Evolutionary conservation across 2,329 filamentous ascomycete genomes (phyloP).

Genomic region (Stylonectria norvegica): DNA sequence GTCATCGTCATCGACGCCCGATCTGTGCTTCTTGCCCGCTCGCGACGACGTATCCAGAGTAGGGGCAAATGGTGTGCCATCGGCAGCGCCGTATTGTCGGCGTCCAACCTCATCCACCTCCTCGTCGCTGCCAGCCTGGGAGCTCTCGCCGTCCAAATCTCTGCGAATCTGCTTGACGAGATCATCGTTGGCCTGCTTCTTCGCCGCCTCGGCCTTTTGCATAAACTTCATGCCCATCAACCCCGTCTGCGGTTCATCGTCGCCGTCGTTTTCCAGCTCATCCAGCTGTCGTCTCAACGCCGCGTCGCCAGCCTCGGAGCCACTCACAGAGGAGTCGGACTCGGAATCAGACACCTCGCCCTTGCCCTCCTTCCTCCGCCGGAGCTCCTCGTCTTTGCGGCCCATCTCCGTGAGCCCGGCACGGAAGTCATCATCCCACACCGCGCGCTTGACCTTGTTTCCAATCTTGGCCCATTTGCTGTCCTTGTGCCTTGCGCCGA

Average conservation of each 20-base stretch:
- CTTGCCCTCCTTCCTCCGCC: slow-evolving; percentile 73
- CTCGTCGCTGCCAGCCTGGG: slow-evolving; percentile 49
- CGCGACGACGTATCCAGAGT: slow-evolving; percentile 29
- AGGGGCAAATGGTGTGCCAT: slow-evolving; percentile 31
- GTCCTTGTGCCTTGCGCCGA: slow-evolving; percentile 79
- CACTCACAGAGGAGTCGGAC: slow-evolving; percentile 51
- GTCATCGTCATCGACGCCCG: slow-evolving; percentile 26
- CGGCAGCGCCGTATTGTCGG: slow-evolving; percentile 59
- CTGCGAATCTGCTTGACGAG: slow-evolving; percentile 66
- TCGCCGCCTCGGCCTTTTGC: slow-evolving; percentile 78
- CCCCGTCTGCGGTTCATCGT: slow-evolving; percentile 57
- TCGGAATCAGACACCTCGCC: slow-evolving; percentile 45
- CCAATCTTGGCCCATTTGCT: slow-evolving; percentile 90
- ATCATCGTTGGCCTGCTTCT: slow-evolving; percentile 77
- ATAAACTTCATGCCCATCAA: slow-evolving; percentile 91
- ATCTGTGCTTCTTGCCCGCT: slow-evolving; percentile 28
- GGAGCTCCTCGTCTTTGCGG: slow-evolving; percentile 75
- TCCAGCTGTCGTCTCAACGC: slow-evolving; percentile 47
- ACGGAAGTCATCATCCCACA: slow-evolving; percentile 86
- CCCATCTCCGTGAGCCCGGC: slow-evolving; percentile 77
- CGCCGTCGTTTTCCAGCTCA: slow-evolving; percentile 43
- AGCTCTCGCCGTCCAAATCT: slow-evolving; percentile 64
- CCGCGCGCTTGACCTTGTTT: slow-evolving; percentile 72
- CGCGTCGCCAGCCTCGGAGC: slow-evolving; percentile 56
- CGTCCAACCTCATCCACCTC: slow-evolving; percentile 63